phyloP scores from a whole-genome alignment of 345 rosid species.

The Salix dunnii region DNA sequence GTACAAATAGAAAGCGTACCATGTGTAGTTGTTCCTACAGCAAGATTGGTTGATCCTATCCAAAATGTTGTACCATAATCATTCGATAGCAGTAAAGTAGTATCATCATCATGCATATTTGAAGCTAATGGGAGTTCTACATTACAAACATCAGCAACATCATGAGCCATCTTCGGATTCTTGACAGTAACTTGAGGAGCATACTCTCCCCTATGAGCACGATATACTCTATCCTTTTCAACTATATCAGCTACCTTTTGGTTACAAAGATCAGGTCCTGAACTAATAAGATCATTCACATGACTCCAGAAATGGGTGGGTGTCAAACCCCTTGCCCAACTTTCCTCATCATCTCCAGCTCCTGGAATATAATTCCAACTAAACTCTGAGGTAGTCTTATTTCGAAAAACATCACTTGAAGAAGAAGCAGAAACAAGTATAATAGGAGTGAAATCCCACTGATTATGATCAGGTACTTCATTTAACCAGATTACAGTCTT shows the following conservation, averaged over 20 bases:
- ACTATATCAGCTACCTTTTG: constrained; percentile 85
- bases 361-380: constrained; percentile 95
- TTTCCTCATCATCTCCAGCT: constrained; percentile 98
- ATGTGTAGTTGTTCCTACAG: constrained; percentile 47
- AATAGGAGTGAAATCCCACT: constrained; percentile 88
- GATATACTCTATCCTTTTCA: constrained; percentile 74
- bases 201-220: constrained; percentile 64
- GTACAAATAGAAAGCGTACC: constrained; percentile 31
- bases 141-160: constrained; percentile 10
- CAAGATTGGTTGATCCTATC: constrained; percentile 72
- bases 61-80: constrained; percentile 43
- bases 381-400: constrained; percentile 56
- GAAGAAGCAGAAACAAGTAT: constrained; percentile 81
- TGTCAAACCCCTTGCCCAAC: constrained; percentile 90
- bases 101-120: constrained; percentile 19
- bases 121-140: constrained; percentile 17
- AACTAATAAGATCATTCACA: constrained; percentile 58
- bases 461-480: constrained; percentile 80
- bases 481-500: constrained; percentile 85
- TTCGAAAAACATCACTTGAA: constrained; percentile 39
- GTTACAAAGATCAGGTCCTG: constrained; percentile 74
- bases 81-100: constrained; percentile 21
- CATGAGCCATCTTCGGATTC: constrained; percentile 24
- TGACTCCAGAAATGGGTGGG: constrained; percentile 77
- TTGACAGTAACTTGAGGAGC: constrained; percentile 64